These are phyloP conservation scores for Candida alai DNA, from an alignment of 805 yeast species.

Conservation along the genomic window DNA sequence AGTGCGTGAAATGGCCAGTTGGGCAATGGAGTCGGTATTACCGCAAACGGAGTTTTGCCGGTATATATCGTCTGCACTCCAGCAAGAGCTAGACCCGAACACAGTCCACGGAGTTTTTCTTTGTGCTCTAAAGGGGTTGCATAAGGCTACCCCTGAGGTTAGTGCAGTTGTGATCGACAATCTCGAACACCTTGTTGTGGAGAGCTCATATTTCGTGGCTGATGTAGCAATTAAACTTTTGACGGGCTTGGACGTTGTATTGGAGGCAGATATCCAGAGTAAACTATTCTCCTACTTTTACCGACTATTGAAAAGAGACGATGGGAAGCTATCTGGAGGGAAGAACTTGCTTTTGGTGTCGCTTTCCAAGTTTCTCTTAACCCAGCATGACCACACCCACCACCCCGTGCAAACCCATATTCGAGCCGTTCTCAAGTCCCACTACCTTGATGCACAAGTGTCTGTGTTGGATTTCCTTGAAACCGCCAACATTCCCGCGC, in stretches of 20 bases:
- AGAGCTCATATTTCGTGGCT: slow-evolving; percentile 5
- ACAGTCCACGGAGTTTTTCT: slow-evolving; percentile 8
- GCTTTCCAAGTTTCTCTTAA: slow-evolving; percentile 26
- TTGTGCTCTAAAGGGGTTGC: slow-evolving; percentile 1
- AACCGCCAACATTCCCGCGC: background rate
- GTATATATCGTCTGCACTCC: slow-evolving; percentile 12
- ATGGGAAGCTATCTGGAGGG: slow-evolving; percentile 41
- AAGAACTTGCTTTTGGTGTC: slow-evolving; percentile 44
- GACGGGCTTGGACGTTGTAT: background rate
- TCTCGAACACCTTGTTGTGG: background rate
- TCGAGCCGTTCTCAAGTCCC: slow-evolving; percentile 1
- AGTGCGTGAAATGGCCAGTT: slow-evolving; percentile 82
- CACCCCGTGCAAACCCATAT: background rate
- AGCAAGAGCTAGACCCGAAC: slow-evolving; percentile 4
- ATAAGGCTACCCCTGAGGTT: background rate
- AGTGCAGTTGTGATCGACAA: background rate
- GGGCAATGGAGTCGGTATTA: slow-evolving; percentile 48
- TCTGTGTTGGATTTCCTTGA: slow-evolving; percentile 3
- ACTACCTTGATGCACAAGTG: slow-evolving; percentile 1
- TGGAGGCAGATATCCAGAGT: background rate
- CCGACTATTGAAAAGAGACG: background rate
- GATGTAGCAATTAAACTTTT: slow-evolving; percentile 7
- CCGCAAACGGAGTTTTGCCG: slow-evolving; percentile 18
- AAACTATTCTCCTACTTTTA: background rate
- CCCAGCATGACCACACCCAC: slow-evolving; percentile 9